Percentiles rank a stretch among this genome's conserved stretches.
Evolutionary conservation across 768 basidiomycete species (phyloP).

Genomic region (Suillus sp.): DNA sequence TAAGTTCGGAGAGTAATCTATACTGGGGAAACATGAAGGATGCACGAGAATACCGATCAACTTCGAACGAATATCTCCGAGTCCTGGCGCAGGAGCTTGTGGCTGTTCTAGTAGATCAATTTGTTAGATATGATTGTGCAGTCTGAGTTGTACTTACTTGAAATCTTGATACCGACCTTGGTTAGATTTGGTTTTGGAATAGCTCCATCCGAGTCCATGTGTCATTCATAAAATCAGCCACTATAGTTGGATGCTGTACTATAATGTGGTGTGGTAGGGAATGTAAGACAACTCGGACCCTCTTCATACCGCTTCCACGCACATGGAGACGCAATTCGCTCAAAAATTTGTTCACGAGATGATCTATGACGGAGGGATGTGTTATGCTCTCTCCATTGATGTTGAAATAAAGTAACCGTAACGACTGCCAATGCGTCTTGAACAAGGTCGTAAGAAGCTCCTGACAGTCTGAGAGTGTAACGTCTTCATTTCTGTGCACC

Average conservation of each 20-base stretch:
- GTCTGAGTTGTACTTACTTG: too few species aligned
- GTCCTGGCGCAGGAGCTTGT: too few species aligned
- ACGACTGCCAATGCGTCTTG: not conserved
- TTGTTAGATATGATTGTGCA: too few species aligned
- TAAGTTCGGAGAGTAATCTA: too few species aligned
- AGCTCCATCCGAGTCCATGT: not conserved
- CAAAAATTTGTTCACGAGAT: not conserved
- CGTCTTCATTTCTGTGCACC: not conserved
- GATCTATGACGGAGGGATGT: not conserved
- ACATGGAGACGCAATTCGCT: not conserved
- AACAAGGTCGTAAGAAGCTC: not conserved
- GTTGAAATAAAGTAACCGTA: not conserved
- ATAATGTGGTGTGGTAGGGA: not conserved
- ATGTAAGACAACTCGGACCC: not conserved
- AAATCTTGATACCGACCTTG: too few species aligned
- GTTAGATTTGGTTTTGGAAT: too few species aligned
- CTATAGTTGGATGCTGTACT: too few species aligned
- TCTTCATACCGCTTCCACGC: not conserved
- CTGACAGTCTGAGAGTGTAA: not conserved
- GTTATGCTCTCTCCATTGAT: not conserved
- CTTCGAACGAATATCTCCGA: too few species aligned
- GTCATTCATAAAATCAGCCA: not conserved
- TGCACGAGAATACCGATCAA: too few species aligned
- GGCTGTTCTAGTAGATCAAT: too few species aligned
- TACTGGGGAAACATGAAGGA: too few species aligned